Evolutionary conservation across 805 yeast species (phyloP).

Genomic region (Cyberlindnera meyerae): DNA sequence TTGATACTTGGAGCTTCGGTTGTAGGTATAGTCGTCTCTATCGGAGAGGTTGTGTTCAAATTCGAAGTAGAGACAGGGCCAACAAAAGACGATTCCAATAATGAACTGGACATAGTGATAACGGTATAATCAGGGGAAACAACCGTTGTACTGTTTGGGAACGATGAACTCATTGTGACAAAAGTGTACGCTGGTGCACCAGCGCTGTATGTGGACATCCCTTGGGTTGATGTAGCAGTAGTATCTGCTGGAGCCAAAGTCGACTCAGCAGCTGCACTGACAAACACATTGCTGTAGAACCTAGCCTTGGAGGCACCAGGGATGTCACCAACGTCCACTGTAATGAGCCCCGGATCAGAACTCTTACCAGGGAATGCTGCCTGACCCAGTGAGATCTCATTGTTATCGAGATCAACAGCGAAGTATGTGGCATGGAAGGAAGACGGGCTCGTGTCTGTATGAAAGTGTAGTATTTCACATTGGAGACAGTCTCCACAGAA

Average conservation of each 20-base stretch:
- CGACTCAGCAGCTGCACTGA: slow-evolving; percentile 2
- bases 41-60: too few relatives aligned
- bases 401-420: slow-evolving; percentile 8
- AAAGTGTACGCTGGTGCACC: not conserved
- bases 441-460: slow-evolving; percentile 7
- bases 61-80: slow-evolving; percentile 7
- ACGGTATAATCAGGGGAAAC: too few relatives aligned
- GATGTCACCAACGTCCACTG: not conserved
- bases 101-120: too few relatives aligned
- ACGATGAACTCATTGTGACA: not conserved
- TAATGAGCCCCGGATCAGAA: slow-evolving; percentile 6
- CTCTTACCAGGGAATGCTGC: slow-evolving; percentile 13
- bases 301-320: slow-evolving; percentile 9
- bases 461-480: slow-evolving; percentile 6
- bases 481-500: slow-evolving; percentile 7
- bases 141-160: not conserved
- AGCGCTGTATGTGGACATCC: not conserved
- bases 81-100: not conserved
- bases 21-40: too few relatives aligned
- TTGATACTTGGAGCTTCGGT: too few relatives aligned
- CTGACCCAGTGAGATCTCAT: slow-evolving; percentile 13
- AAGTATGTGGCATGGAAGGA: slow-evolving; percentile 14
- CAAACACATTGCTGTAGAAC: slow-evolving; percentile 5
- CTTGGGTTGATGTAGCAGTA: not conserved
- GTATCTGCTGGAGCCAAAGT: slow-evolving; percentile 1